Percentiles rank a stretch among this genome's conserved stretches.
phyloP scores from a whole-genome alignment of 495 filamentous ascomycete genomes.

The Neohortaea acidophila region DNA sequence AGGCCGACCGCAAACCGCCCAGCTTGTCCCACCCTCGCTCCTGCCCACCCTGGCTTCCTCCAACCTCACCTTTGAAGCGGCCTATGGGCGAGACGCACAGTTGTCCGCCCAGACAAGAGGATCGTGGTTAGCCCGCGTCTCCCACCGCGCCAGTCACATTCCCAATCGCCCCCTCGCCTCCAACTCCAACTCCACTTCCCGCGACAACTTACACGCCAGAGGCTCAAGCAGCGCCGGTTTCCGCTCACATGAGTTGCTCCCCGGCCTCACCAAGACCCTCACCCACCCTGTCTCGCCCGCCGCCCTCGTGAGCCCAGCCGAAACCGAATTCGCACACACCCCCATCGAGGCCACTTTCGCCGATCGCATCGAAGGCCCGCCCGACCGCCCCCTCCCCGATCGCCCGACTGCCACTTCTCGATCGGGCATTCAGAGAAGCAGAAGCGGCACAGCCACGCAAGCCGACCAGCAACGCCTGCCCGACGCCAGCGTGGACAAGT shows the following conservation, averaged over 20 bases:
- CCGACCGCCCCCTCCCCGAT: slow-evolving; percentile 1
- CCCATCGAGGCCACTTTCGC: slow-evolving; percentile 19
- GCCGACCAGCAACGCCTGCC: slow-evolving; percentile 1
- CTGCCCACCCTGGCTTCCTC: slow-evolving; percentile 2
- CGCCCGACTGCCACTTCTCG: neutral
- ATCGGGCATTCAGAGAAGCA: slow-evolving; percentile 14
- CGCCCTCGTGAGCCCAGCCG: slow-evolving; percentile 10
- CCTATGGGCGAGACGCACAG: neutral
- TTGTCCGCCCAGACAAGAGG: neutral
- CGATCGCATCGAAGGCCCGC: slow-evolving; percentile 12
- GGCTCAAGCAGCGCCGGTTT: slow-evolving; percentile 1
- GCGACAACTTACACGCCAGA: slow-evolving; percentile 6
- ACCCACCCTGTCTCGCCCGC: slow-evolving; percentile 8
- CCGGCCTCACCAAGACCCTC: slow-evolving; percentile 8
- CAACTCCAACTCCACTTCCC: neutral
- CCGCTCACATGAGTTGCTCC: slow-evolving; percentile 13
- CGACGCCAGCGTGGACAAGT: slow-evolving; percentile 16
- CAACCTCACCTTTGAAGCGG: slow-evolving; percentile 6
- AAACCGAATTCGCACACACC: slow-evolving; percentile 16
- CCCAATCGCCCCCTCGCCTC: slow-evolving; percentile 5
- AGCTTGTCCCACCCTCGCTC: no score
- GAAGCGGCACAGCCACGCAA: slow-evolving; percentile 11
- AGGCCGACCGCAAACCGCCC: no score
- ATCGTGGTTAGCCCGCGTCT: slow-evolving; percentile 11
- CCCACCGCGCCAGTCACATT: slow-evolving; percentile 13